These are phyloP conservation scores for maize (Zea mays) DNA, from an alignment of 176 grass and related monocot genomes.

Conservation along the genomic window Zm-B73-REFERENCE-NAM-5.0 NC_050098.1:193375001-193375500, in stretches of 20 bases:
- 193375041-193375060: too few species aligned
- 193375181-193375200: conserved; percentile 54
- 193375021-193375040: too few species aligned
- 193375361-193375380: background rate
- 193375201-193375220: conserved; percentile 63
- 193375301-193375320: conserved; percentile 52
- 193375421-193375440: too few species aligned
- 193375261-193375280: conserved; percentile 55
- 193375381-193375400: background rate
- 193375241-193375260: conserved; percentile 51
- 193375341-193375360: background rate
- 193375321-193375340: conserved; percentile 40
- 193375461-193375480: conserved; percentile 12
- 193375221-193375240: conserved; percentile 37
- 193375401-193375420: background rate
- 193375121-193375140: conserved; percentile 41
- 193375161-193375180: conserved; percentile 60
- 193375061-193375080: too few species aligned
- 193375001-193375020: too few species aligned
- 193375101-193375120: background rate
- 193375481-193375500: conserved; percentile 52
- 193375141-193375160: conserved; percentile 48
- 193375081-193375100: too few species aligned
- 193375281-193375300: conserved; percentile 43
- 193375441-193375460: too few species aligned